Conservation (phyloP, 2,329 filamentous ascomycete genomes). For the Pezicula radicicola region DNA sequence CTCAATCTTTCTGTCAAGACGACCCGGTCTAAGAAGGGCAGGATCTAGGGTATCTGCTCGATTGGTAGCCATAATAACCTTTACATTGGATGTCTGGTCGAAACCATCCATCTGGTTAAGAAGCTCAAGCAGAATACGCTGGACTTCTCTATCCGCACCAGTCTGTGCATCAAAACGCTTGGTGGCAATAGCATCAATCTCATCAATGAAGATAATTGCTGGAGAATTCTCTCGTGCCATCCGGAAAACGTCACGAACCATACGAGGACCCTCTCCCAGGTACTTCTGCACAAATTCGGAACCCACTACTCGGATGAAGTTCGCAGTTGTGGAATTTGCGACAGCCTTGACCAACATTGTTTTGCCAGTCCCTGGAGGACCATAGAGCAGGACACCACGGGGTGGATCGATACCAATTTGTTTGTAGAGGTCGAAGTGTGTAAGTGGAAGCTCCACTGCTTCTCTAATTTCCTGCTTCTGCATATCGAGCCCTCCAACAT, state of each 20-base stretch:
- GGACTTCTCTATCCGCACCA: conserved; percentile 94
- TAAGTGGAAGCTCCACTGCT: conserved; percentile 93
- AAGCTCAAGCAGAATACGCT: conserved; percentile 94
- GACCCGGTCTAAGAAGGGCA: conserved; percentile 87
- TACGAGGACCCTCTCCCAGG: conserved; percentile 92
- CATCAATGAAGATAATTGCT: conserved; percentile 99
- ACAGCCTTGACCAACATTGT: conserved; percentile 98
- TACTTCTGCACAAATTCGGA: conserved; percentile 99
- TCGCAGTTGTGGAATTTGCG: conserved; percentile 95
- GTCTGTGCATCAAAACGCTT: conserved; percentile 99
- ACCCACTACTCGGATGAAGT: conserved; percentile 96
- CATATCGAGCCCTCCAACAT: conserved; percentile 98
- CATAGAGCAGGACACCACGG: conserved; percentile 92
- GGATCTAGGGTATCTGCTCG: conserved; percentile 96
- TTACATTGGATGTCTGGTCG: conserved; percentile 98
- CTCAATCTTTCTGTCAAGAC: conserved; percentile 97
- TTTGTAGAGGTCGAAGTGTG: conserved; percentile 97
- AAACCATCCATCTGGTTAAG: conserved; percentile 99
- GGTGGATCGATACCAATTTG: conserved; percentile 99
- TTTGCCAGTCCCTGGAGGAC: conserved; percentile 93
- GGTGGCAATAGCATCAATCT: conserved; percentile 97
- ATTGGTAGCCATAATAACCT: conserved; percentile 99
- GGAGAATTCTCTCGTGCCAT: conserved; percentile 99
- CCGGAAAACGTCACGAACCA: conserved; percentile 98
- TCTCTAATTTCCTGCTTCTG: conserved; percentile 99